Conservation (phyloP, 1,284 basidiomycete species). For the Mycosarcoma mackinlayi region DNA sequence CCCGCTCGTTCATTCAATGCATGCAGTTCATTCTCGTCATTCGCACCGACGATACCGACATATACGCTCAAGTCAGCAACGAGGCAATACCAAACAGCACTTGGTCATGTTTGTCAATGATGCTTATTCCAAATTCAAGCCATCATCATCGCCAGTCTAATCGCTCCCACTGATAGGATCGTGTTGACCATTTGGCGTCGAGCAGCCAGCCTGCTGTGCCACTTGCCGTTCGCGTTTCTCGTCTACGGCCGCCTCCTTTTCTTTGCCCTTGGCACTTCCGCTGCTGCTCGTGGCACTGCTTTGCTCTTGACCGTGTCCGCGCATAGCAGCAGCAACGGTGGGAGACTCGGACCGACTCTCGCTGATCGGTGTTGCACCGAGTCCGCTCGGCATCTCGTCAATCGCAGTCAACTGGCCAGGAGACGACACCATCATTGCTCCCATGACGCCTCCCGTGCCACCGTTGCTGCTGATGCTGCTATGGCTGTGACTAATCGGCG, state of each 20-base stretch:
- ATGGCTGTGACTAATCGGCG: background rate
- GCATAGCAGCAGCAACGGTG: background rate
- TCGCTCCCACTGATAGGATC: conserved; percentile 15
- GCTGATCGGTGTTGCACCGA: conserved; percentile 16
- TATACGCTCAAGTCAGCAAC: too few species aligned
- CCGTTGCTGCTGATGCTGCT: background rate
- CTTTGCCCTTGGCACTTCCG: conserved; percentile 25
- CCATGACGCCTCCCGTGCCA: background rate
- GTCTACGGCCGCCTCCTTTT: background rate
- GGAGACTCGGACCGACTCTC: conserved; percentile 32
- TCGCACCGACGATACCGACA: too few species aligned
- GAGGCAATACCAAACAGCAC: too few species aligned
- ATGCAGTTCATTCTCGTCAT: too few species aligned
- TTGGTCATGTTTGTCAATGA: background rate
- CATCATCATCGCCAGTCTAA: background rate
- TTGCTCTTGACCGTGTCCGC: background rate
- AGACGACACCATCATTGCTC: conserved; percentile 19
- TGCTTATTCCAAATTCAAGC: background rate
- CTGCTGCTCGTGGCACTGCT: conserved; percentile 9
- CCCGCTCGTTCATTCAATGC: background rate
- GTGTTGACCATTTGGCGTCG: conserved; percentile 27
- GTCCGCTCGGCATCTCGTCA: conserved; percentile 33
- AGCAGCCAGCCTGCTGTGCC: conserved; percentile 27
- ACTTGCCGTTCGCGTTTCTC: conserved; percentile 7
- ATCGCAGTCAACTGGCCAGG: conserved; percentile 41